These are phyloP conservation scores for Mortierella sp. DNA, from an alignment of 371 early-diverging fungal genomes.

Conservation along the genomic window DNA sequence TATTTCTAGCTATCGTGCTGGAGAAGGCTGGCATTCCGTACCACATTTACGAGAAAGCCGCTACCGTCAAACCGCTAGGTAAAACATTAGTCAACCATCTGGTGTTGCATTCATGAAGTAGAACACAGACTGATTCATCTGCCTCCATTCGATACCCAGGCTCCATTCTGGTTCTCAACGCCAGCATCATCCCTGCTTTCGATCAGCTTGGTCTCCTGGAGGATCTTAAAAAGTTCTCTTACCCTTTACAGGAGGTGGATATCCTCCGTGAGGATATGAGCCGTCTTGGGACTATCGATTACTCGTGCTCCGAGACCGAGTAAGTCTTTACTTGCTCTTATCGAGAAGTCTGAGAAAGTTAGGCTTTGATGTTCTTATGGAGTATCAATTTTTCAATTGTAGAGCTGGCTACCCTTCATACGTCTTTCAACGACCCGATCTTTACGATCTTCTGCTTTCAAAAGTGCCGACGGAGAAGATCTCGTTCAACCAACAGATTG, in stretches of 20 bases:
- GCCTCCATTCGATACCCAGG: background rate
- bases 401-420: no score
- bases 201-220: constrained; percentile 4
- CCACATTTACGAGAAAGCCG: background rate
- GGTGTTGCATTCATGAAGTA: background rate
- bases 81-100: background rate
- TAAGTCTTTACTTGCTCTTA: no score
- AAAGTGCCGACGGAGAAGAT: no score
- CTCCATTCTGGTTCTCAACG: background rate
- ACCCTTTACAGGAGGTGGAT: background rate
- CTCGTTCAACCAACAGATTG: no score
- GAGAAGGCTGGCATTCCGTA: background rate
- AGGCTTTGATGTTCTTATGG: no score
- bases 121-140: background rate
- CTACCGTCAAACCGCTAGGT: background rate
- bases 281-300: constrained; percentile 1
- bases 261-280: background rate
- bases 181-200: background rate
- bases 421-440: no score
- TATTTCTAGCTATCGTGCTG: background rate
- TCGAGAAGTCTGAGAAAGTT: no score
- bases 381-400: no score
- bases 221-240: background rate
- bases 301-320: no score
- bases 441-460: no score